Evolutionary conservation across 1,284 basidiomycete genomes (phyloP).

Genomic region (Wallemia ichthyophaga): DNA sequence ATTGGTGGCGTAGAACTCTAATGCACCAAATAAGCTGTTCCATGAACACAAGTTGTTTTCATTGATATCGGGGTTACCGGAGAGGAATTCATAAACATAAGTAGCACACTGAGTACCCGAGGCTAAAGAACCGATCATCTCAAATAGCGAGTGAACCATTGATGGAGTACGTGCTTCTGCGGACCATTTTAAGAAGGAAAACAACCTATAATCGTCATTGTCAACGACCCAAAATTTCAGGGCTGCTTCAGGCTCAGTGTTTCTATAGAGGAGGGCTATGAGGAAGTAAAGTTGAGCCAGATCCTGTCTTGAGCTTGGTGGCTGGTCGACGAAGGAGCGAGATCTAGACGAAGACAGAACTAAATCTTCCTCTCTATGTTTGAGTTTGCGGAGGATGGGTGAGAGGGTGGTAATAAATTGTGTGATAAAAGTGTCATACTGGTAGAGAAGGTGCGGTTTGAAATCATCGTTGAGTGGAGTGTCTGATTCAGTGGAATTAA

Average conservation of each 20-base stretch:
- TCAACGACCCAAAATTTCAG: conserved; percentile 58
- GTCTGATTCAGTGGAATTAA: conserved; percentile 20
- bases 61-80: conserved; percentile 21
- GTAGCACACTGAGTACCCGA: conserved; percentile 57
- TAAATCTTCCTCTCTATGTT: conserved; percentile 65
- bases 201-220: conserved; percentile 27
- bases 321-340: conserved; percentile 14
- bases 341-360: conserved; percentile 23
- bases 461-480: conserved; percentile 35
- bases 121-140: conserved; percentile 60
- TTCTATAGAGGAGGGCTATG: conserved; percentile 45
- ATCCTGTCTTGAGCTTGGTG: conserved; percentile 33
- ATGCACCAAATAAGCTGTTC: conserved; percentile 24
- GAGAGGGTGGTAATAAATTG: conserved; percentile 46
- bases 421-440: conserved; percentile 39
- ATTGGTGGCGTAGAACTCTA: conserved; percentile 24
- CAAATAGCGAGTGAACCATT: conserved; percentile 48
- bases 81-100: conserved; percentile 50
- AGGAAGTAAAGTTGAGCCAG: conserved; percentile 56
- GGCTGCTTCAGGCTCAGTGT: conserved; percentile 39
- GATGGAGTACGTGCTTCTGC: conserved; percentile 39
- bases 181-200: conserved; percentile 57
- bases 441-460: conserved; percentile 28
- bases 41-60: conserved; percentile 14
- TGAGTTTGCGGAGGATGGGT: conserved; percentile 63